Evolutionary conservation across 306 rosid species (phyloP).

Genomic region (Vigna trinervia): DNA sequence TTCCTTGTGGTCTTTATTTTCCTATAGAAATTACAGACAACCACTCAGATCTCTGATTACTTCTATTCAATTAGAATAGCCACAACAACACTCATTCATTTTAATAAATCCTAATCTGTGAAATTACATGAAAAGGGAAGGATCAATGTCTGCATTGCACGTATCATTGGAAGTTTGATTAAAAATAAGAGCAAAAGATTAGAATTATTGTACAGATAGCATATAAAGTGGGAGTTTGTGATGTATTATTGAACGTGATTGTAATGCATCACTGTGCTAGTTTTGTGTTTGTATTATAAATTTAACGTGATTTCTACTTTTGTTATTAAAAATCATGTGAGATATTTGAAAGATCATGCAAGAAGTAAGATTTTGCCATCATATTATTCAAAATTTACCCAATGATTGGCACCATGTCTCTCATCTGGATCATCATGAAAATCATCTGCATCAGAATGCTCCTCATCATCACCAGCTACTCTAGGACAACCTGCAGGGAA

Average conservation of each 20-base stretch:
- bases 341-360: not conserved
- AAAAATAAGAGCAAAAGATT: not conserved
- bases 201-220: too few species aligned
- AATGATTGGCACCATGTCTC: not conserved
- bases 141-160: not conserved
- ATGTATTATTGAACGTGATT: too few species aligned
- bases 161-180: not conserved
- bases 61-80: not conserved
- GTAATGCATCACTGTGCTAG: too few species aligned
- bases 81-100: not conserved
- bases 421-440: not conserved
- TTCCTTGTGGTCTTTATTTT: not conserved
- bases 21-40: conserved; percentile 3
- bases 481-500: conserved; percentile 16
- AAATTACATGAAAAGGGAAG: not conserved
- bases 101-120: not conserved
- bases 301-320: not conserved
- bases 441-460: conserved; percentile 13
- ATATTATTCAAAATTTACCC: not conserved
- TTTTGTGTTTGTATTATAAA: too few species aligned
- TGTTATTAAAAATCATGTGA: not conserved
- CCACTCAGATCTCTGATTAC: not conserved
- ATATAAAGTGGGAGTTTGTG: too few species aligned
- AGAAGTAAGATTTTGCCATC: not conserved
- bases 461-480: conserved; percentile 3